Evolutionary conservation across 805 yeast species (phyloP), one percentile per base, ranked within the genome.

Genomic region (Maudiozyma serrabonitensis): DNA sequence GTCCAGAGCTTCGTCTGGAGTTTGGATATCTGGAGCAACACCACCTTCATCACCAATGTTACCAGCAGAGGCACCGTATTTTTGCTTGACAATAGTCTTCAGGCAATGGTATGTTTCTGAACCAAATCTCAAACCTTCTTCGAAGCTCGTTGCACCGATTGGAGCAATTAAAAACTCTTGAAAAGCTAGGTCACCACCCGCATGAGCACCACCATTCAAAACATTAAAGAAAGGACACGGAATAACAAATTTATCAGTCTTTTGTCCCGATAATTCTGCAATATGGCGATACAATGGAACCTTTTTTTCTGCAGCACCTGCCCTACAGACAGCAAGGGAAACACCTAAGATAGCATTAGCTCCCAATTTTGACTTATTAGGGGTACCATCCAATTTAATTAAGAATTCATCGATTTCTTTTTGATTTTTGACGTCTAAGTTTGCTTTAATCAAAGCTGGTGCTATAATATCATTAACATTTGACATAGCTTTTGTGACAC

Each of bases 21-120:
- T 80, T 60, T 84, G 79, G 61, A 91, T 82, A 74, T 88, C 87
- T 74, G 99, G 99, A 65, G 98, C 99, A 77, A 91, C 96, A 82
- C 98, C 98, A 84, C 98, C 98, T 81, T 91, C 99, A 75, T 91
- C 99, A 82, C 98, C 98, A 69, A 93, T 98, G 78, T 93, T 91
- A 76, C 96, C 98, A 66, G 98, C 98, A 56, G 95, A 82, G 69
- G 87, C 84, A 70, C 98, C 98, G 83, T 91, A 93, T 72, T 75
- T 79, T 82, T 87, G 82, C 81, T 87, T 87, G 72, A 97, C 84
- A 65, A 85, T 75, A 56, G 89, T 73, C 80, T 93, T 91, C 74
- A 91, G 82, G 75, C 79, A 78, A 82, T 90, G 97, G 90, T 91
- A 91, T 62, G 90, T 96, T 79, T 93, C 99, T 55, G 95, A 73